Base-by-base conservation (phyloP, 192 early-diverging fungal genomes). In the Coemansia reversa region DNA sequence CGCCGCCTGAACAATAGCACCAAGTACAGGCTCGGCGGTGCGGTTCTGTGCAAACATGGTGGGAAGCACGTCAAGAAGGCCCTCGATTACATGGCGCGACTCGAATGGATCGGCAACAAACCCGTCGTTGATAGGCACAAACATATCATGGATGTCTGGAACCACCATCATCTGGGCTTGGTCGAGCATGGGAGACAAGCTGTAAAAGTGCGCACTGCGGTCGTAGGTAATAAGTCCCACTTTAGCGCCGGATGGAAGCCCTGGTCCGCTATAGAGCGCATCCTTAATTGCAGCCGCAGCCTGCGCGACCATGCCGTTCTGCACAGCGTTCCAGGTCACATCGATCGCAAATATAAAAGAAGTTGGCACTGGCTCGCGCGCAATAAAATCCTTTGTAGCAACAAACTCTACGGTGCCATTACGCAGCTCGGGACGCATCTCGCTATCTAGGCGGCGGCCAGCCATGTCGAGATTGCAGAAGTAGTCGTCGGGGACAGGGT, bases 161-260 rank as follows among this genome's bases (percentile, higher is more conserved):
- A 98, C 94, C 28, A 98, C 91, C 84, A 99, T 84, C 94, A 98
- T 94, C 72, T 92, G 91, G 5, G 92, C 86, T 65, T 94, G 91
- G 35, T 96, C 95, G 29, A 97, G 83, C 33, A 58, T 67, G 4
- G 92, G 53, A 88, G 63, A 86, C 52, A 99, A 67, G 71, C 95
- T 97, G 81, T 98, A 99, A 72, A 99, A 99, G 75, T 98, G 95
- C 16, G 95, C 86, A 20, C 84, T 83, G 65, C 86, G 85, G 72
- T 98, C 97, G 65, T 88, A 96, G 1, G 97, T 98, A 58, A 98
- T 68, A 32, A 99, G 87, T 25, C 91, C 95, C 20, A 99, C 86
- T 60, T 82, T 89, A 23, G 84, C 75, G 6, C 87, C 89, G 1
- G 63, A 54, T 2, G 83, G 84, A 24, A 93, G 64, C 1, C 78